phyloP scores from a whole-genome alignment of 2,329 filamentous ascomycete genomes.

The Alternaria arbusti region DNA sequence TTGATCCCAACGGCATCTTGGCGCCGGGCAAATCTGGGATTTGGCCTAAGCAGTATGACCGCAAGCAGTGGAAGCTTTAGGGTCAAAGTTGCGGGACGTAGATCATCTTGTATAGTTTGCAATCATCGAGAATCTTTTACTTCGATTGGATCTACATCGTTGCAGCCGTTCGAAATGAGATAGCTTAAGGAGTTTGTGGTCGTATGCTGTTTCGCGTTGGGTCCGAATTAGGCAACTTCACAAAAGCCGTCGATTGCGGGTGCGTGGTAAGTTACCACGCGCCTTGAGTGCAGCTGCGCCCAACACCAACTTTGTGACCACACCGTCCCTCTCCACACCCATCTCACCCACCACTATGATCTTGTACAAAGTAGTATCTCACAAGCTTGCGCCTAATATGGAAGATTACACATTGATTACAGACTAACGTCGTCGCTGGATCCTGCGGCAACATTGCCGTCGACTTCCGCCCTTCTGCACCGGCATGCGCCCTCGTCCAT shows the following conservation, averaged over 20 bases:
- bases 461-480: conserved; percentile 3
- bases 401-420: background rate
- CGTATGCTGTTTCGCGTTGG: background rate
- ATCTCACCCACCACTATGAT: background rate
- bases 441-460: background rate
- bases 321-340: background rate
- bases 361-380: background rate
- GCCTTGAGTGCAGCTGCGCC: background rate
- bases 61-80: no score
- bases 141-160: no score
- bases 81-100: no score
- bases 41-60: no score
- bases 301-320: background rate
- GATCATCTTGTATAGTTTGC: no score
- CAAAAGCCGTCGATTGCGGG: background rate
- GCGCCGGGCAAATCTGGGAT: no score
- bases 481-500: background rate
- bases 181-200: no score
- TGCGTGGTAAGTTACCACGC: background rate
- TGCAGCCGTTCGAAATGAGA: no score
- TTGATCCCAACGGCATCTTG: no score
- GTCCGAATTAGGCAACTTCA: background rate
- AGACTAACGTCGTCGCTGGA: background rate
- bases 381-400: background rate
- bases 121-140: no score